Base-by-base conservation (phyloP, 2,329 filamentous ascomycete genomes). In the Calycina marina region DNA sequence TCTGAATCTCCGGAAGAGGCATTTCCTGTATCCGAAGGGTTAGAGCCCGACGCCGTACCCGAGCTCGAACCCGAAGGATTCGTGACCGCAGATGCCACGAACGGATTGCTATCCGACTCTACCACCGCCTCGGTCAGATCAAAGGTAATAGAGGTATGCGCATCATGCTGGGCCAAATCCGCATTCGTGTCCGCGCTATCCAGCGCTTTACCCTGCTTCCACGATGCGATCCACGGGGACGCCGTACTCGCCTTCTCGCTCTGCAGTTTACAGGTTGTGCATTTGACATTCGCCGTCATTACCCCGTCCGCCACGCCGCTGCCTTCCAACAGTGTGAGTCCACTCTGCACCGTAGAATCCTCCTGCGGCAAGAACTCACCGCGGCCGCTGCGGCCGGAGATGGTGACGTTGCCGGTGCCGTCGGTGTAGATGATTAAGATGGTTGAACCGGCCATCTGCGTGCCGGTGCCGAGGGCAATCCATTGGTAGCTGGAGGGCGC, bases 391-490 rank as follows among this genome's bases (percentile, higher is more conserved):
- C 69, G 54, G 5, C 65, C 63, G 4, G 69, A 73, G 4, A 75
- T 42, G 0, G 71, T 75, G 6, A 75, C 64, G 34, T 56, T 61
- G 6, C 66, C 63, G 22, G 49, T 53, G 14, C 59, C 56, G 24
- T 62, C 59, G 4, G 65, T 58, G 46, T 75, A 75, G 18, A 72
- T 59, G 16, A 74, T 52, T 47, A 75, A 72, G 33, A 75, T 73
- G 44, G 67, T 69, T 4, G 69, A 51, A 18, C 62, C 64, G 5
- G 54, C 40, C 71, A 75, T 76, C 24, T 51, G 42, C 1, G 40
- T 54, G 16, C 71, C 71, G 44, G 72, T 68, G 3, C 69, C 71
- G 2, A 75, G 49, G 3, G 57, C 65, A n/a, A 69, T 59, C 64
- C 66, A 76, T 56, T 62, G 49, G 43, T 67, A 63, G 4, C 49